These are phyloP conservation scores for Phytophthora pisi DNA, from an alignment of 352 stramenopile genomes.

Conservation along the genomic window DNA sequence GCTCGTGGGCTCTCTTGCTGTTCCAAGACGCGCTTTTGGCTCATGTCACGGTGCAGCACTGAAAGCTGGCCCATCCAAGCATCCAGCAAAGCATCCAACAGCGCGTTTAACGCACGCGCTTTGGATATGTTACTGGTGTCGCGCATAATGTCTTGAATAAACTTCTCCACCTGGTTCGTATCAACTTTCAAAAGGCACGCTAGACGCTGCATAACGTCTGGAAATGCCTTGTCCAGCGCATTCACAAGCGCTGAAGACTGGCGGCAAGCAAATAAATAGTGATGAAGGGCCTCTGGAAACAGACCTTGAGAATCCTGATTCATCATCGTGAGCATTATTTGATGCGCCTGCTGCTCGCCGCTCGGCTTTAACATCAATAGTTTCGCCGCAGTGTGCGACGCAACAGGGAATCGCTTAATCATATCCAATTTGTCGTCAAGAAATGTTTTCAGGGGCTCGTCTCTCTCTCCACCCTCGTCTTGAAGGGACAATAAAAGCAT, in stretches of 20 bases:
- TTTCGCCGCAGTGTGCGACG: slow-evolving; percentile 36
- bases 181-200: slow-evolving; percentile 31
- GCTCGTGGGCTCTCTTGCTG: background rate
- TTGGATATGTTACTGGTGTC: slow-evolving; percentile 40
- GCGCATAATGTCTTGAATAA: slow-evolving; percentile 36
- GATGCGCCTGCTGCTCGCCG: slow-evolving; percentile 14
- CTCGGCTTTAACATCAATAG: slow-evolving; percentile 18
- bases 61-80: slow-evolving; percentile 52
- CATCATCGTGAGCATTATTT: slow-evolving; percentile 42
- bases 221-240: slow-evolving; percentile 37
- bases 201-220: slow-evolving; percentile 39
- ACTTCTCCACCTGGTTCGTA: slow-evolving; percentile 26
- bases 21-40: slow-evolving; percentile 4
- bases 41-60: background rate
- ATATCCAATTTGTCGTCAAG: slow-evolving; percentile 23
- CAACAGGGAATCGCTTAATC: slow-evolving; percentile 33
- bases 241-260: slow-evolving; percentile 29
- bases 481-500: slow-evolving; percentile 38
- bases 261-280: slow-evolving; percentile 42
- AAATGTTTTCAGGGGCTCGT: slow-evolving; percentile 33
- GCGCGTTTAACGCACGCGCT: slow-evolving; percentile 33
- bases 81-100: slow-evolving; percentile 39
- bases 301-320: slow-evolving; percentile 16
- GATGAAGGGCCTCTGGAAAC: slow-evolving; percentile 42
- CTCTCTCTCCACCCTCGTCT: slow-evolving; percentile 11